These are phyloP conservation scores for Globisporangium alternatum DNA, from an alignment of 352 stramenopile genomes.

Conservation along the genomic window DNA sequence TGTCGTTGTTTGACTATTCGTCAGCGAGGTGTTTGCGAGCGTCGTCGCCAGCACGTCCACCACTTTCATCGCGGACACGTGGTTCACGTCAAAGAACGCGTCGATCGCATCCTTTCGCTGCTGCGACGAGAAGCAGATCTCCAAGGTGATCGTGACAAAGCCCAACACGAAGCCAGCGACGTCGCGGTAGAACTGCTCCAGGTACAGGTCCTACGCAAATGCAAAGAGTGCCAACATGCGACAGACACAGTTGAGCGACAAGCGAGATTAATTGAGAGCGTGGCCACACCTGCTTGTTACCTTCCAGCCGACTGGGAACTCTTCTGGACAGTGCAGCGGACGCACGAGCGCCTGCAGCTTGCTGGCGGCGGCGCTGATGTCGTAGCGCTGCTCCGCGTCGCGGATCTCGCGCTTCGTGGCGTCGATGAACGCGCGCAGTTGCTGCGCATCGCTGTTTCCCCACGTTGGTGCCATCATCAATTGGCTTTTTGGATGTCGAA, in stretches of 20 bases:
- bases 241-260: not conserved
- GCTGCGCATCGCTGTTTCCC: slow-evolving; percentile 22
- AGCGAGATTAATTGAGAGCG: not conserved
- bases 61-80: slow-evolving; percentile 33
- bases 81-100: slow-evolving; percentile 45
- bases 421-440: slow-evolving; percentile 49
- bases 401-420: slow-evolving; percentile 40
- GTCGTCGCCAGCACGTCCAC: slow-evolving; percentile 33
- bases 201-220: slow-evolving; percentile 38
- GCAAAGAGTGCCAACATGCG: not conserved
- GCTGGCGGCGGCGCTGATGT: slow-evolving; percentile 27
- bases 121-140: slow-evolving; percentile 40
- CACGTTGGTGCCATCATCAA: not conserved
- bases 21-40: slow-evolving; percentile 24
- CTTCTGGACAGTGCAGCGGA: slow-evolving; percentile 29
- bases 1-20: not conserved
- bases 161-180: slow-evolving; percentile 45
- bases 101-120: slow-evolving; percentile 49
- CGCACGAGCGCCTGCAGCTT: slow-evolving; percentile 33
- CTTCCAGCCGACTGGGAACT: slow-evolving; percentile 45
- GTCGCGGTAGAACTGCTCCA: slow-evolving; percentile 58
- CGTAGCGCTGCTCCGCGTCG: slow-evolving; percentile 46
- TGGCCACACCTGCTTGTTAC: slow-evolving; percentile 17
- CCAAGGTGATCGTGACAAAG: slow-evolving; percentile 52
- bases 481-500: not conserved